Conservation (phyloP, 441 rosid genomes). For the Croton laevigatus region DNA sequence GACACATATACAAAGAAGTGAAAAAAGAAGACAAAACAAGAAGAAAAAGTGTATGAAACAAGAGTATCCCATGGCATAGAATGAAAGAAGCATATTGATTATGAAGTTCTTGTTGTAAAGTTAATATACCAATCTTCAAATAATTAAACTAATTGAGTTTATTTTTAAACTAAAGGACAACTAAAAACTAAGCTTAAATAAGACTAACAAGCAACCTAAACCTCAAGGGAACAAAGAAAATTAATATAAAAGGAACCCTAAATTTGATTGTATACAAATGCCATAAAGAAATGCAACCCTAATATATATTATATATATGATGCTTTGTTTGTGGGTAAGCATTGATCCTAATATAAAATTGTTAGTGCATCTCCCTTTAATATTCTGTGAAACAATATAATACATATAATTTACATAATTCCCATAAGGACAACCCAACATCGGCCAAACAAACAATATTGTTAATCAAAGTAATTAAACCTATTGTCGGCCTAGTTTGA, state of each 20-base stretch:
- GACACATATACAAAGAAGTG: too few relatives aligned
- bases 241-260: background rate
- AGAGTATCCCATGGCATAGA: too few relatives aligned
- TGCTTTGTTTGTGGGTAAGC: background rate
- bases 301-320: background rate
- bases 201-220: background rate
- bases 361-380: background rate
- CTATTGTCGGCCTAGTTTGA: conserved; percentile 34
- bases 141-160: too few relatives aligned
- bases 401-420: background rate
- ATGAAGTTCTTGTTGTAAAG: too few relatives aligned
- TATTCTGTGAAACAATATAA: background rate
- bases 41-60: background rate
- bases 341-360: background rate
- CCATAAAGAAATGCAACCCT: background rate
- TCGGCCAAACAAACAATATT: conserved; percentile 13
- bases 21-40: background rate
- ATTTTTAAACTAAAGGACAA: too few relatives aligned
- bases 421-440: conserved; percentile 23
- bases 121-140: too few relatives aligned
- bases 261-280: background rate
- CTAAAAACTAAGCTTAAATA: too few relatives aligned
- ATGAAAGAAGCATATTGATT: too few relatives aligned
- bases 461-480: conserved; percentile 20
- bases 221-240: background rate